A percentile compares a stretch with the other conserved stretches of the same genome.
Evolutionary conservation across 83 land plant genomes (phyloP).

Genomic region (Picea abies): DNA sequence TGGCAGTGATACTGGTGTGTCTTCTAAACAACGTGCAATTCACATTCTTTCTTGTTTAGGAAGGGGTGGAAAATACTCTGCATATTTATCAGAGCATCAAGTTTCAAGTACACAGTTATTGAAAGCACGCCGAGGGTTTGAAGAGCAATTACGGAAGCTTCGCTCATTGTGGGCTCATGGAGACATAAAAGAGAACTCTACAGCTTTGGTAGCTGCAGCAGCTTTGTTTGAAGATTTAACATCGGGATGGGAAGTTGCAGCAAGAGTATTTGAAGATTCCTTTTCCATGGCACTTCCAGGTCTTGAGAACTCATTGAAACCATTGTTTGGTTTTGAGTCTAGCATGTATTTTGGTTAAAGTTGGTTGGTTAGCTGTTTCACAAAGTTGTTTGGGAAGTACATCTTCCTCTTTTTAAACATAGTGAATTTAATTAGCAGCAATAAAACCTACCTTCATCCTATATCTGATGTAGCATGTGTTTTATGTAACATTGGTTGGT

Average conservation of each 20-base stretch:
- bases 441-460: no score
- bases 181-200: slow-evolving; percentile 46
- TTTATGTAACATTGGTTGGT: no score
- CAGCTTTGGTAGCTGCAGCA: slow-evolving; percentile 73
- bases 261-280: slow-evolving; percentile 60
- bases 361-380: not conserved
- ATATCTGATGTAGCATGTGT: no score
- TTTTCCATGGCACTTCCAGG: slow-evolving; percentile 91
- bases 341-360: not conserved
- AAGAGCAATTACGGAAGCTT: slow-evolving; percentile 58
- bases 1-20: slow-evolving; percentile 14
- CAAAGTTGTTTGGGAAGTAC: not conserved
- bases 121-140: slow-evolving; percentile 91
- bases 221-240: slow-evolving; percentile 84
- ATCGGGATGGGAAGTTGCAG: slow-evolving; percentile 61
- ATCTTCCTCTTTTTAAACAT: not conserved
- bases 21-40: slow-evolving; percentile 44
- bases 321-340: not conserved
- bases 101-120: slow-evolving; percentile 57
- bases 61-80: slow-evolving; percentile 49
- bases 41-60: slow-evolving; percentile 84
- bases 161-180: slow-evolving; percentile 59
- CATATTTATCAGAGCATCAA: slow-evolving; percentile 30
- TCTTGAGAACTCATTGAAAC: slow-evolving; percentile 18
- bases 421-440: no score